Percentiles rank a stretch among this genome's conserved stretches.
These are phyloP conservation scores for Metroxylon sagu DNA, from an alignment of 176 grass and related monocot species.

Conservation along the genomic window DNA sequence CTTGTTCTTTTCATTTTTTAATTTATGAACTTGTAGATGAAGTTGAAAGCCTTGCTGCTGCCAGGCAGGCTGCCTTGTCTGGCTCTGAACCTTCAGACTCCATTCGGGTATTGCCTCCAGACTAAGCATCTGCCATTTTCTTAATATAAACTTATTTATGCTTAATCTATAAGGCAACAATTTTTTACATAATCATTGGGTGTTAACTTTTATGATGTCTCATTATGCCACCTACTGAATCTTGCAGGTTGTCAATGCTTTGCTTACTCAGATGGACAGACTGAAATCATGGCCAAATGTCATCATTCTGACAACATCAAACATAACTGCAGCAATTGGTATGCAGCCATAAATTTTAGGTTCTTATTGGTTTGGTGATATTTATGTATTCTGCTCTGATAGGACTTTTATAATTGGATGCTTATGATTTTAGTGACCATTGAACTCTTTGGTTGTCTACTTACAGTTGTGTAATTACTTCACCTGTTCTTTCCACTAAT, in stretches of 20 bases:
- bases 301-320: constrained; percentile 98
- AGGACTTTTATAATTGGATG: too few relatives aligned
- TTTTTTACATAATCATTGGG: too few relatives aligned
- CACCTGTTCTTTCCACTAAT: too few relatives aligned
- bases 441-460: too few relatives aligned
- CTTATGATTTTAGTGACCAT: too few relatives aligned
- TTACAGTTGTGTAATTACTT: too few relatives aligned
- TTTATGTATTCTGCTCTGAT: too few relatives aligned
- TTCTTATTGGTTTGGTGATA: constrained; percentile 13
- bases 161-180: too few relatives aligned
- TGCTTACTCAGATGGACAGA: constrained; percentile 98
- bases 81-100: constrained; percentile 99
- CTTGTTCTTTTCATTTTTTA: constrained; percentile 17
- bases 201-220: constrained; percentile 1
- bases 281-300: constrained; percentile 98
- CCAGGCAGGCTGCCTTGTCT: constrained; percentile 93
- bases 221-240: constrained; percentile 13
- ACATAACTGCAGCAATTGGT: constrained; percentile 98
- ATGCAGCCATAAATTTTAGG: neutral
- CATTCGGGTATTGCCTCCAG: constrained; percentile 62
- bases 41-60: constrained; percentile 99
- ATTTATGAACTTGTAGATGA: constrained; percentile 58
- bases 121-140: too few relatives aligned
- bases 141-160: too few relatives aligned
- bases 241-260: constrained; percentile 89